Evolutionary conservation across 208 protist genomes (phyloP).

Genomic region (Leishmania amazonensis): DNA sequence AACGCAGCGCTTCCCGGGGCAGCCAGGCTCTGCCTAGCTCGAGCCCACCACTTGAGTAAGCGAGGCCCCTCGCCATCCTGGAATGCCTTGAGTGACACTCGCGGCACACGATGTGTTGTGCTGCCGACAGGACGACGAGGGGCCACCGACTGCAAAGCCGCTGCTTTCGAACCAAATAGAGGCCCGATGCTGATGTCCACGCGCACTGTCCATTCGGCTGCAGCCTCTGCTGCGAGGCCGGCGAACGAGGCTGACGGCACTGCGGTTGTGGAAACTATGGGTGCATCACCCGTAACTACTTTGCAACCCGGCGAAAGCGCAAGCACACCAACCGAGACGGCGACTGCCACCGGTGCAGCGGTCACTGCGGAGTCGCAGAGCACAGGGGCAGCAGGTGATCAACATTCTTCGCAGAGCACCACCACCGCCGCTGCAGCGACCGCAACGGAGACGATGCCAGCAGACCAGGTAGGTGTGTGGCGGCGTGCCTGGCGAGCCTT

Average conservation of each 20-base stretch:
- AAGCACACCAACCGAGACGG: not conserved
- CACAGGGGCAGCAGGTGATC: not conserved
- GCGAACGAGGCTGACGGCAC: not conserved
- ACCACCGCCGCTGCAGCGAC: not conserved
- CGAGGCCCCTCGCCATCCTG: not conserved
- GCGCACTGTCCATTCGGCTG: not conserved
- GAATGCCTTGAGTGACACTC: not conserved
- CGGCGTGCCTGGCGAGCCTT: conserved; percentile 17
- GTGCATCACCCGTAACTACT: not conserved
- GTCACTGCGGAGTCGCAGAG: not conserved
- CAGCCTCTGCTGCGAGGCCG: not conserved
- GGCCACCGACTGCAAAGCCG: not conserved
- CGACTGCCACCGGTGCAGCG: not conserved
- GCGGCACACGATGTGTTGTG: not conserved
- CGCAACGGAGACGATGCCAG: not conserved
- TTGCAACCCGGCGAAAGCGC: not conserved
- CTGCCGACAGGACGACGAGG: not conserved
- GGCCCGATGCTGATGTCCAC: not conserved
- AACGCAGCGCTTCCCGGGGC: not conserved
- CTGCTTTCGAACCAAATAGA: not conserved
- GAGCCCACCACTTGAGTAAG: not conserved
- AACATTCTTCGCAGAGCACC: not conserved
- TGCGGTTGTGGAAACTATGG: not conserved
- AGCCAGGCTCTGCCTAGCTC: not conserved
- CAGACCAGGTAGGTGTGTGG: conserved; percentile 1